These are phyloP conservation scores for Ajuga chamaepitys DNA, from an alignment of 257 asterid genomes.

Conservation along the genomic window DNA sequence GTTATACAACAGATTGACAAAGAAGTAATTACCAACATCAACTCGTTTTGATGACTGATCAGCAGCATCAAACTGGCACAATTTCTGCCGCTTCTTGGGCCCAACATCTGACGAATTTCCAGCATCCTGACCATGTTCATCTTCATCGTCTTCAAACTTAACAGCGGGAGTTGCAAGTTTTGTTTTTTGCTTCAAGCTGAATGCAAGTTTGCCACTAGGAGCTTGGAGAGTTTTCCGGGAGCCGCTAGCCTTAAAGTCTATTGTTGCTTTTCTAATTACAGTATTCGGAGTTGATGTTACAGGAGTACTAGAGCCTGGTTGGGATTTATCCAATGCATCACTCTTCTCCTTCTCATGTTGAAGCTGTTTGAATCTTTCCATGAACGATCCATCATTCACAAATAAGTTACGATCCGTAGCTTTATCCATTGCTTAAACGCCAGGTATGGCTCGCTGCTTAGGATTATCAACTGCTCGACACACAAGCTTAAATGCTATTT, in stretches of 20 bases:
- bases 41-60: conserved; percentile 39
- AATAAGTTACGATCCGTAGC: conserved; percentile 50
- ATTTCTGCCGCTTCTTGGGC: conserved; percentile 62
- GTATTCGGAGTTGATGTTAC: conserved; percentile 60
- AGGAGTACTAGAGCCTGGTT: conserved; percentile 32
- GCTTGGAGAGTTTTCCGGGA: conserved; percentile 33
- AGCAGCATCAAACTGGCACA: conserved; percentile 39
- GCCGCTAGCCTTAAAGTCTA: conserved; percentile 38
- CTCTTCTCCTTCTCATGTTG: conserved; percentile 63
- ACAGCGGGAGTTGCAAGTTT: conserved; percentile 65
- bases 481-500: conserved; percentile 60
- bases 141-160: conserved; percentile 74
- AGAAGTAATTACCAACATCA: conserved; percentile 82
- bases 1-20: conserved; percentile 12
- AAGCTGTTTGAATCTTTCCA: conserved; percentile 95
- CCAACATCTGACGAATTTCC: conserved; percentile 56
- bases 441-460: conserved; percentile 33
- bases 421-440: conserved; percentile 62
- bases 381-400: conserved; percentile 92
- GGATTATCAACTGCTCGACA: conserved; percentile 57
- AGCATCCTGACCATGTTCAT: conserved; percentile 53
- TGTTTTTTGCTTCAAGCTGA: conserved; percentile 85
- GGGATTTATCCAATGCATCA: conserved; percentile 29
- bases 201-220: conserved; percentile 77
- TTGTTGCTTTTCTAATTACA: conserved; percentile 40